Evolutionary conservation across 192 early-diverging fungal genomes (phyloP).

Genomic region (Blastocladiella britannica): DNA sequence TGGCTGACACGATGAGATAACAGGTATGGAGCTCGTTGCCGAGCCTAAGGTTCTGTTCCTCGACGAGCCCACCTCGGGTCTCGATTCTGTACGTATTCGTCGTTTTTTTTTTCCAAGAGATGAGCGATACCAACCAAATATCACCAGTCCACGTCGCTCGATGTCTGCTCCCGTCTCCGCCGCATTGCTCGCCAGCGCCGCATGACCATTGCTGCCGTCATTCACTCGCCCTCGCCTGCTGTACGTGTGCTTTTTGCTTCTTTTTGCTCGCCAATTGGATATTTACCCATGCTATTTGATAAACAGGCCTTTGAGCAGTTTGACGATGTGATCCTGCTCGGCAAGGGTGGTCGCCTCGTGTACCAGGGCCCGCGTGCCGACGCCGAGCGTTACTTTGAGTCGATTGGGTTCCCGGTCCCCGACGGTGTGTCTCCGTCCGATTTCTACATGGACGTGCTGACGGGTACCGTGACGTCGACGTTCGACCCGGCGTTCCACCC

Average conservation of each 20-base stretch:
- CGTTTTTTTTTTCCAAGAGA: no score
- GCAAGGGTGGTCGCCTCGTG: conserved; percentile 43
- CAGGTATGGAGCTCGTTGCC: conserved; percentile 41
- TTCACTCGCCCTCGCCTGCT: conserved; percentile 42
- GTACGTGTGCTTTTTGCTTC: no score
- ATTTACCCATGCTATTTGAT: no score
- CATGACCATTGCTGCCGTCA: conserved; percentile 46
- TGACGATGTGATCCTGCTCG: conserved; percentile 46
- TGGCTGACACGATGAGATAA: no score
- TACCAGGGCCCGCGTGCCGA: conserved; percentile 35
- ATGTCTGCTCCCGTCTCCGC: conserved; percentile 38
- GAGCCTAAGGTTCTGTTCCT: conserved; percentile 40
- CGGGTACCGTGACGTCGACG: conserved; percentile 23
- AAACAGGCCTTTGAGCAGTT: conserved; percentile 47
- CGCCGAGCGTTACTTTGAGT: conserved; percentile 23
- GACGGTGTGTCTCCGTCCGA: conserved; percentile 22
- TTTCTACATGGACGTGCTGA: conserved; percentile 46
- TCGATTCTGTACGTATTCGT: no score
- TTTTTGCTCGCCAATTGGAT: no score
- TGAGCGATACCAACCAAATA: no score
- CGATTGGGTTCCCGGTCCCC: conserved; percentile 21
- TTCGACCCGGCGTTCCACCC: conserved; percentile 15
- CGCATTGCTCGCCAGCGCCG: conserved; percentile 33
- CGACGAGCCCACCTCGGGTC: conserved; percentile 51
- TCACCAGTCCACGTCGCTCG: conserved; percentile 36